Evolutionary conservation across 164 flowering plant genomes (phyloP).

Genomic region (Umbellularia californica): DNA sequence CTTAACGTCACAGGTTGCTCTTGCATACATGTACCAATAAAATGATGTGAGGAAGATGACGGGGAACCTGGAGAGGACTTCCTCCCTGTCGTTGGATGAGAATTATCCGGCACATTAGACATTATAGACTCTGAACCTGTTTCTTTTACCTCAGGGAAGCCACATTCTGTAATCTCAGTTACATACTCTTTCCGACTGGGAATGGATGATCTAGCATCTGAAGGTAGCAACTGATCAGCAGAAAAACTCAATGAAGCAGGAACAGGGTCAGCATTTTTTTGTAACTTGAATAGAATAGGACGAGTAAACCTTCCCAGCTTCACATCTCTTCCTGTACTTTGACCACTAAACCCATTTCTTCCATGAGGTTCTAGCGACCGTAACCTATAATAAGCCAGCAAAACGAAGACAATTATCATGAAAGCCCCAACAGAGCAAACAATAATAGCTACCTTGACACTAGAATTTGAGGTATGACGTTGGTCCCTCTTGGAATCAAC

Average conservation of each 20-base stretch:
- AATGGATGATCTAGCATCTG: conserved; percentile 54
- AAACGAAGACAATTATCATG: conserved; percentile 49
- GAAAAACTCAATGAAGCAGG: conserved; percentile 73
- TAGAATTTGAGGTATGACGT: conserved; percentile 35
- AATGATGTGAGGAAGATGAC: conserved; percentile 62
- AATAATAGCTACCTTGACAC: conserved; percentile 47
- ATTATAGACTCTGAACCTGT: conserved; percentile 8
- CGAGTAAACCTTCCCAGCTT: conserved; percentile 45
- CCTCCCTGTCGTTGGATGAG: conserved; percentile 49
- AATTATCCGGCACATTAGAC: conserved; percentile 25
- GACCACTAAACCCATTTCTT: conserved; percentile 35
- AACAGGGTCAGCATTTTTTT: conserved; percentile 39
- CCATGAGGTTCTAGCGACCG: conserved; percentile 50
- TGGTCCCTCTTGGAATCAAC: conserved; percentile 1
- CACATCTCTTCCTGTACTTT: conserved; percentile 45
- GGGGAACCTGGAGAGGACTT: conserved; percentile 82
- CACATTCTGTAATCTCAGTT: conserved; percentile 49
- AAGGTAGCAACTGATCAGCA: conserved; percentile 69
- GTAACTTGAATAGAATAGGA: conserved; percentile 55
- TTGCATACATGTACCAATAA: conserved; percentile 30
- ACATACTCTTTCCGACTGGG: conserved; percentile 50
- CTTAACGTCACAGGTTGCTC: conserved; percentile 60
- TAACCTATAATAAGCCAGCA: conserved; percentile 58
- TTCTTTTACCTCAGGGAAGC: conserved; percentile 30
- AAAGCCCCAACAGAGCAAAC: conserved; percentile 53